Evolutionary conservation across 148 eudicot species (phyloP).

Genomic region (Bassia scoparia): DNA sequence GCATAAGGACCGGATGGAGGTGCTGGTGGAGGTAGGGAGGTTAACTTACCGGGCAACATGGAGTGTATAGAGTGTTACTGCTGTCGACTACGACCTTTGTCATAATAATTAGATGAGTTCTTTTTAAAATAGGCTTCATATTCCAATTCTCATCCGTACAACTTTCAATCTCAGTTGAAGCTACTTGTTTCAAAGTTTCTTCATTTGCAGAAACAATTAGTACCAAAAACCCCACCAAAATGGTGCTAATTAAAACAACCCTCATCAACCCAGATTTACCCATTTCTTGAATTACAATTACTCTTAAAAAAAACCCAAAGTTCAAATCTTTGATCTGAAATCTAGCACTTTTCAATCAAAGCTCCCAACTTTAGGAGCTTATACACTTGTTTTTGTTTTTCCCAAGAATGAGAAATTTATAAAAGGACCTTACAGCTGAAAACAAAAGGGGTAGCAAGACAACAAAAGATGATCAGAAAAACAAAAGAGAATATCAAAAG

Average conservation of each 20-base stretch:
- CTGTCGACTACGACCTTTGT: conserved; percentile 33
- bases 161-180: conserved; percentile 21
- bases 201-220: conserved; percentile 40
- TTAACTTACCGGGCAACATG: conserved; percentile 66
- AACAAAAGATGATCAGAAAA: background rate
- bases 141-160: too few species aligned
- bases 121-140: too few species aligned
- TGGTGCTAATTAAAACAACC: conserved; percentile 9
- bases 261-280: conserved; percentile 33
- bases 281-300: conserved; percentile 9
- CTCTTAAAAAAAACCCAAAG: background rate
- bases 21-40: too few species aligned
- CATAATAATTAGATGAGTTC: conserved; percentile 31
- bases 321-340: background rate
- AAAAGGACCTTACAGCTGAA: background rate
- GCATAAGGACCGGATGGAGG: too few species aligned
- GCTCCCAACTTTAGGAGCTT: background rate
- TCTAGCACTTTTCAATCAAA: too few species aligned
- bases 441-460: background rate
- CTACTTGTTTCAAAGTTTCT: conserved; percentile 19
- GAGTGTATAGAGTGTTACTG: conserved; percentile 21
- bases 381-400: too few species aligned
- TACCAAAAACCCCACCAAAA: conserved; percentile 22
- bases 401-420: background rate
- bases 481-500: background rate